These are phyloP conservation scores for Neofusicoccum sp. DNA, from an alignment of 2,329 filamentous ascomycete species.

Conservation along the genomic window DNA sequence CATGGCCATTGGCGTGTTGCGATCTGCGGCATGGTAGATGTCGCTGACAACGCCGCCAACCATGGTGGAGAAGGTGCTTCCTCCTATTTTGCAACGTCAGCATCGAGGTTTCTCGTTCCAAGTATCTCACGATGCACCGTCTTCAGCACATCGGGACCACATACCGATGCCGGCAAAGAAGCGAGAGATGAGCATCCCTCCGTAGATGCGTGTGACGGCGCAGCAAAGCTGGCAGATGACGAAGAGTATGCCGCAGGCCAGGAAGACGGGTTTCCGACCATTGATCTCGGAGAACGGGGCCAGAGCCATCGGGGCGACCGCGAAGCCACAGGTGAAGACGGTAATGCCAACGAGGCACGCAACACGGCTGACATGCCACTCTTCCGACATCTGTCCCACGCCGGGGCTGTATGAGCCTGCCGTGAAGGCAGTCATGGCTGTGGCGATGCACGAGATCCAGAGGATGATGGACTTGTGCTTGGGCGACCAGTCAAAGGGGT, in stretches of 20 bases:
- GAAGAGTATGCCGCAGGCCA: constrained; percentile 69
- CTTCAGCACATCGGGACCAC: neutral
- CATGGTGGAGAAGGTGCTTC: constrained; percentile 79
- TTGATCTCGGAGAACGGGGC: constrained; percentile 88
- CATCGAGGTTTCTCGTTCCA: neutral
- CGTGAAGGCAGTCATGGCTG: constrained; percentile 73
- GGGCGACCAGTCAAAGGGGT: constrained; percentile 72
- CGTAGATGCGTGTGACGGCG: constrained; percentile 66
- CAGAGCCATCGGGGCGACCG: constrained; percentile 78
- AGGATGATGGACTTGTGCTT: constrained; percentile 69
- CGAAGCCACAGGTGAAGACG: constrained; percentile 76
- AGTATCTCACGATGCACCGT: neutral
- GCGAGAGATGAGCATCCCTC: constrained; percentile 71
- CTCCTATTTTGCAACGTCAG: constrained; percentile 45
- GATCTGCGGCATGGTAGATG: constrained; percentile 72
- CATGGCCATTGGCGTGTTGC: constrained; percentile 87
- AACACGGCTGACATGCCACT: constrained; percentile 65
- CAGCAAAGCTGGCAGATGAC: constrained; percentile 70
- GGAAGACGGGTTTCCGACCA: constrained; percentile 79
- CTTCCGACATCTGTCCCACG: constrained; percentile 60
- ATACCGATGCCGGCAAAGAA: constrained; percentile 67
- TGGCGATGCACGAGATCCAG: constrained; percentile 72
- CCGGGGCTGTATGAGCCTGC: constrained; percentile 78
- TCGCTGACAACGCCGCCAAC: constrained; percentile 90
- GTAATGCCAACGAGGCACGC: constrained; percentile 75